A percentile compares a stretch with the other conserved stretches of the same genome.
These are phyloP conservation scores for Magnaporthales sp. DNA, from an alignment of 2,329 filamentous ascomycete species.

Conservation along the genomic window DNA sequence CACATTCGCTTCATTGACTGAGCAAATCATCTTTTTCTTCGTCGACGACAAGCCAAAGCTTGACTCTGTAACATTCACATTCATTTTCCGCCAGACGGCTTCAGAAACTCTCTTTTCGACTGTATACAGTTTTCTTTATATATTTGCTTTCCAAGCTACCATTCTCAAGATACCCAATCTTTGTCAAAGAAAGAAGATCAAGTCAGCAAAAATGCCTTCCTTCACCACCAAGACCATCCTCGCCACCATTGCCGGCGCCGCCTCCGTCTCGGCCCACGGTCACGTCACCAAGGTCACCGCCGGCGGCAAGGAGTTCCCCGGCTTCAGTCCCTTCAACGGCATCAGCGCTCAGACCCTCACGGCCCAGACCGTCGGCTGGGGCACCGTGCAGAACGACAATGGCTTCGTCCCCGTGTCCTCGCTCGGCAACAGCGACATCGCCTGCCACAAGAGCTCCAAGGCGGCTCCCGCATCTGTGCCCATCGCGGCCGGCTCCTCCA, in stretches of 20 bases:
- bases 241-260: constrained; percentile 16
- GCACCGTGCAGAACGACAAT: constrained; percentile 33
- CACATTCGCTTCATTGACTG: constrained; percentile 7
- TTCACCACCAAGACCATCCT: constrained; percentile 4
- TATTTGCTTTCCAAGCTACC: neutral
- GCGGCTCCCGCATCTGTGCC: constrained; percentile 17
- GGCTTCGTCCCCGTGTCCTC: constrained; percentile 37
- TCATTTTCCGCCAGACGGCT: neutral
- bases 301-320: neutral
- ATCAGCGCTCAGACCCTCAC: constrained; percentile 2
- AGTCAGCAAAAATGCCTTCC: constrained; percentile 1
- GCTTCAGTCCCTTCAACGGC: constrained; percentile 5
- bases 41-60: neutral
- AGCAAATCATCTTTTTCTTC: neutral
- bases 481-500: constrained; percentile 28
- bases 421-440: constrained; percentile 31
- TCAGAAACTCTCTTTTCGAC: neutral
- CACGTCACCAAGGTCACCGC: neutral
- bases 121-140: neutral
- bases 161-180: neutral
- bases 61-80: neutral
- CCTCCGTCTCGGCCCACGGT: constrained; percentile 4
- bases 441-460: constrained; percentile 33
- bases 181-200: neutral
- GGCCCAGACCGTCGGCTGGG: constrained; percentile 27